Base-by-base conservation (phyloP, 225 moss, liverwort and hornwort genomes). In the Ulota crispa region DNA sequence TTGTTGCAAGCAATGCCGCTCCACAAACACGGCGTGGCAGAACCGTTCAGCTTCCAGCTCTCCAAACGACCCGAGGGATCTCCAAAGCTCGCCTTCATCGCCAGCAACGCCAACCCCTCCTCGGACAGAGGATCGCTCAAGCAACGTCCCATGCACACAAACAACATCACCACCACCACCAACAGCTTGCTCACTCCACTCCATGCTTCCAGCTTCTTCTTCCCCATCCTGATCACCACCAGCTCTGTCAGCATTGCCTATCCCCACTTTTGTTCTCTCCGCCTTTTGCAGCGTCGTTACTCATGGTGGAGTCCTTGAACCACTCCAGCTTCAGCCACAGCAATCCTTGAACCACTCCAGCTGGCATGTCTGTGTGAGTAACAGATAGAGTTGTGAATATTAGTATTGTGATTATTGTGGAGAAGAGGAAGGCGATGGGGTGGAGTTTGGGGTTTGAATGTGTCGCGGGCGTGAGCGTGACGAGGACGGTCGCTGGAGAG, bases 1-100 rank as follows among this genome's bases (percentile, higher is more conserved):
- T 85, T 86, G 70, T 87, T 84, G 77, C 92, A 92, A 8, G 89
- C 86, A 73, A 92, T 77, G 69, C 92, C 92, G 28, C 43, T 70
- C 92, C 92, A 92, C 67, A 72, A 43, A 55, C 92, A 92, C 53
- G 92, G 89, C 52, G 82, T 86, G 1, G 86, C 82, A 0, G 83
- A 87, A 57, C 87, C 92, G n/a, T 86, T 90, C 81, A 83, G 56
- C 37, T 84, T 86, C 92, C 92, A 92, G 64, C 23, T 80, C 62
- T 85, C 86, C 73, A 92, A 69, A 10, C 71, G 64, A 1, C 68
- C 62, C 55, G 70, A 10, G 1, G 81, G 82, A 50, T 92, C 92
- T 21, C 5, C 0, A 34, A 86, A 75, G 20, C 82, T 70, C 61
- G 78, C 78, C 81, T 83, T 90, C 77, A 92, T 80, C 5, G 86